Percentiles rank a stretch among this genome's conserved stretches.
Conservation (phyloP, 2,329 filamentous ascomycete species). For the Diplocarpon mali region DNA sequence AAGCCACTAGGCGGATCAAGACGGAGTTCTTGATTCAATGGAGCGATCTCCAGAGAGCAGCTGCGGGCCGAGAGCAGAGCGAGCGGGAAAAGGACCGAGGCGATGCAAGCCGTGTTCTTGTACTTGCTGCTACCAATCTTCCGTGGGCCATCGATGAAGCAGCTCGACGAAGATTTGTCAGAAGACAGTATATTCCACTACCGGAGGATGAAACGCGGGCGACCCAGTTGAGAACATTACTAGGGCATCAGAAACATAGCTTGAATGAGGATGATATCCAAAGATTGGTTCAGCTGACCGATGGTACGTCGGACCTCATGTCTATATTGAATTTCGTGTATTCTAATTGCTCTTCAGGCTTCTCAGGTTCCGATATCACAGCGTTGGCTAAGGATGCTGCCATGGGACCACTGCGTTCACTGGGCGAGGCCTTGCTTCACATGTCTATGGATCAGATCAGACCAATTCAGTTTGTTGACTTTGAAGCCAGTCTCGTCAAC, state of each 20-base stretch:
- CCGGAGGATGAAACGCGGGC: conserved; percentile 76
- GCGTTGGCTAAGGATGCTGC: conserved; percentile 94
- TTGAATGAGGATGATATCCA: conserved; percentile 62
- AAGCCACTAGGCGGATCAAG: conserved; percentile 88
- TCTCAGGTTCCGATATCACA: conserved; percentile 94
- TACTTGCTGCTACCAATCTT: conserved; percentile 88
- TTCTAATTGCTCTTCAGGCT: conserved; percentile 46
- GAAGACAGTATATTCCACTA: conserved; percentile 90
- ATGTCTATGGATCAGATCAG: conserved; percentile 94
- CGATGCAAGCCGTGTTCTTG: conserved; percentile 79
- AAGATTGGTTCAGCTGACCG: conserved; percentile 65
- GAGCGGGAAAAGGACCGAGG: conserved; percentile 59
- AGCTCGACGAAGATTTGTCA: conserved; percentile 77
- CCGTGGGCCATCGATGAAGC: conserved; percentile 98
- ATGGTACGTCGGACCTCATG: conserved; percentile 31
- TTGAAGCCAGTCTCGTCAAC: conserved; percentile 68
- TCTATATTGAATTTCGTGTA: neutral
- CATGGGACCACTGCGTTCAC: conserved; percentile 84
- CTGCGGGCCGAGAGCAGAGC: conserved; percentile 66
- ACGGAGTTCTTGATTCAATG: conserved; percentile 97
- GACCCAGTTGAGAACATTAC: conserved; percentile 64
- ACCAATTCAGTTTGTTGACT: conserved; percentile 73
- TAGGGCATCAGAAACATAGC: conserved; percentile 66
- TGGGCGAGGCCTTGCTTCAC: conserved; percentile 79
- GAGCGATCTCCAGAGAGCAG: conserved; percentile 86